A percentile compares a stretch with the other conserved stretches of the same genome.
These are phyloP conservation scores for Cicer pinnatifidum DNA, from an alignment of 306 rosid genomes.

Conservation along the genomic window DNA sequence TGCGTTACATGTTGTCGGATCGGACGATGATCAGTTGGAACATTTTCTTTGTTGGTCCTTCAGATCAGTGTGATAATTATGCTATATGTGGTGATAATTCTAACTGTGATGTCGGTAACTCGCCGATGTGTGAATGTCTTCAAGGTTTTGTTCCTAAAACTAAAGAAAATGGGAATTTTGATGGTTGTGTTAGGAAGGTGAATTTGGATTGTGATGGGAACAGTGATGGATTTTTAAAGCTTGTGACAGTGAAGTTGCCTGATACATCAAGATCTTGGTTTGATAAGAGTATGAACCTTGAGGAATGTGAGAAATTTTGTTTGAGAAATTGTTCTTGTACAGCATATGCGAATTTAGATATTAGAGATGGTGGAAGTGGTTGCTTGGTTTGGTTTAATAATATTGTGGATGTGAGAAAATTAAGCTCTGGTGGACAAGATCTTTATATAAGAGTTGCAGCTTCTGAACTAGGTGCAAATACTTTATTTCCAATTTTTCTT, in stretches of 20 bases:
- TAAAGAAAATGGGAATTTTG: conserved; percentile 37
- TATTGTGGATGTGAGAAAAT: conserved; percentile 41
- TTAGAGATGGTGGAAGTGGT: conserved; percentile 48
- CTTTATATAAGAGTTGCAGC: conserved; percentile 45
- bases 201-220: conserved; percentile 26
- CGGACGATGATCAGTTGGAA: conserved; percentile 30
- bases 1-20: conserved; percentile 18
- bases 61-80: conserved; percentile 40
- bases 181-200: conserved; percentile 43
- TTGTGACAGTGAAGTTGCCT: conserved; percentile 26
- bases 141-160: conserved; percentile 43
- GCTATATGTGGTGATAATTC: conserved; percentile 42
- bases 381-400: conserved; percentile 54
- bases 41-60: conserved; percentile 13
- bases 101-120: conserved; percentile 9
- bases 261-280: conserved; percentile 42
- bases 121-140: conserved; percentile 42
- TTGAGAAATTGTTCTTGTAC: conserved; percentile 44
- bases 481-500: background rate
- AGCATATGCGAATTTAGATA: conserved; percentile 49
- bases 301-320: conserved; percentile 46
- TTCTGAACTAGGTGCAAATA: conserved; percentile 40
- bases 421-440: conserved; percentile 47
- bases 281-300: conserved; percentile 36
- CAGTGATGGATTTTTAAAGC: conserved; percentile 35